These are phyloP conservation scores for Podospora appendiculata DNA, from an alignment of 495 filamentous ascomycete genomes.

Conservation along the genomic window DNA sequence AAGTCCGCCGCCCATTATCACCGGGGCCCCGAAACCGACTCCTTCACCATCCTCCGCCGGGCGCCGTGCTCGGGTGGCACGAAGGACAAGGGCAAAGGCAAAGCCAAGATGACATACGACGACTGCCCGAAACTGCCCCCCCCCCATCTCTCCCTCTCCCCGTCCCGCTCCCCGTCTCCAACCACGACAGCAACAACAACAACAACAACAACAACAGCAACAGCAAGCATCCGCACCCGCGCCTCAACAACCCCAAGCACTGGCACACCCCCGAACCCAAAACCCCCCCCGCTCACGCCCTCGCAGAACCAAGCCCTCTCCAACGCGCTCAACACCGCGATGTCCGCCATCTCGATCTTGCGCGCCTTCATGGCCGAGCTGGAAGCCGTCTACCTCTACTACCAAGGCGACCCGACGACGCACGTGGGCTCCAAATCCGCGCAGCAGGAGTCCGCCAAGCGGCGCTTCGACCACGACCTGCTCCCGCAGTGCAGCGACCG, in stretches of 20 bases:
- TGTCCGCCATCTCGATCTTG: neutral
- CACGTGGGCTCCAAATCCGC: neutral
- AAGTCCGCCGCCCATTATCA: neutral
- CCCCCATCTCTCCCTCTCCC: too few species aligned
- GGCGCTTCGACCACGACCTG: neutral
- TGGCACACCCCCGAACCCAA: neutral
- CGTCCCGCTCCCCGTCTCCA: neutral
- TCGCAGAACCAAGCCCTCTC: neutral
- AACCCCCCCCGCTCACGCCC: neutral
- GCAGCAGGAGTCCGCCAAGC: neutral
- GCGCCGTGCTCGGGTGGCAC: neutral
- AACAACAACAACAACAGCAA: neutral
- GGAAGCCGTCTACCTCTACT: neutral
- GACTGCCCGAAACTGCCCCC: neutral
- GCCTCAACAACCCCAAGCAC: neutral
- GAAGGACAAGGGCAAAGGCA: neutral
- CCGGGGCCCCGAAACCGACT: neutral
- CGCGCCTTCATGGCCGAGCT: neutral
- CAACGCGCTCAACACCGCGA: neutral
- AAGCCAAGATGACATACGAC: neutral
- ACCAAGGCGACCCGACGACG: neutral
- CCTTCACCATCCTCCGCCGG: neutral
- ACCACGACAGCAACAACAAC: neutral
- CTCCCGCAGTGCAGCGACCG: neutral
- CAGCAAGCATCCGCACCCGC: neutral